A percentile compares a stretch with the other conserved stretches of the same genome.
Conservation (phyloP, 768 basidiomycete genomes). For the Hebeloma cylindrosporum region DNA sequence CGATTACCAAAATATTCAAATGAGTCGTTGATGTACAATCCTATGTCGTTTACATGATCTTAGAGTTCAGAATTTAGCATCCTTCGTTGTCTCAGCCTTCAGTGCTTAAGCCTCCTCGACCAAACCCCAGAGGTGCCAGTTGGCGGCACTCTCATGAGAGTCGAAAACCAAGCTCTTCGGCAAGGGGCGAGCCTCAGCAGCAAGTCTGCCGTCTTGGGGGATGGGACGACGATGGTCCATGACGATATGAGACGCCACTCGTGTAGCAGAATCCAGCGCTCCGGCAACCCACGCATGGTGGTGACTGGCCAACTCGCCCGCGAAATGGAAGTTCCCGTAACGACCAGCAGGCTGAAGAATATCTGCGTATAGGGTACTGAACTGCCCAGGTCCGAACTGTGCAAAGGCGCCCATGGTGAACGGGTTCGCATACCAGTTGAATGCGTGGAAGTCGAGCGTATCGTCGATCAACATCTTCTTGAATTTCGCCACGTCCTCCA, state of each 20-base stretch:
- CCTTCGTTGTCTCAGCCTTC: too few species aligned
- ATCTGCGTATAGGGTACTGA: conserved; percentile 22
- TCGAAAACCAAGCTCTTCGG: conserved; percentile 5
- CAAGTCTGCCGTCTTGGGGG: background rate
- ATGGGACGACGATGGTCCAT: background rate
- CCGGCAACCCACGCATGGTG: conserved; percentile 30
- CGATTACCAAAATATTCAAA: too few species aligned
- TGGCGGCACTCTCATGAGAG: background rate
- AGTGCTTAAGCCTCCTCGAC: conserved; percentile 1
- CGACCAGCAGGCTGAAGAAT: conserved; percentile 17
- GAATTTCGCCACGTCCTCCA: conserved; percentile 29
- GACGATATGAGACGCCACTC: conserved; percentile 13
- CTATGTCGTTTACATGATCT: too few species aligned
- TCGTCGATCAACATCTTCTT: too few species aligned
- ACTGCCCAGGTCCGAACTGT: conserved; percentile 40
- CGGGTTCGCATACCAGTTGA: conserved; percentile 3
- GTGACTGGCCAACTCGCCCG: conserved; percentile 33
- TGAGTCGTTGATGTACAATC: too few species aligned
- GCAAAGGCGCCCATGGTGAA: conserved; percentile 35
- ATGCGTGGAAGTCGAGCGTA: conserved; percentile 16
- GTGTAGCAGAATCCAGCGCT: conserved; percentile 18
- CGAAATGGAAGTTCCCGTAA: conserved; percentile 27
- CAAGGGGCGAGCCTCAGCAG: background rate
- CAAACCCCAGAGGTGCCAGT: conserved; percentile 1
- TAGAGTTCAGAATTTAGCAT: too few species aligned